Evolutionary conservation across 148 eudicot genomes (phyloP).

Genomic region (Tetragonia tetragonoides): DNA sequence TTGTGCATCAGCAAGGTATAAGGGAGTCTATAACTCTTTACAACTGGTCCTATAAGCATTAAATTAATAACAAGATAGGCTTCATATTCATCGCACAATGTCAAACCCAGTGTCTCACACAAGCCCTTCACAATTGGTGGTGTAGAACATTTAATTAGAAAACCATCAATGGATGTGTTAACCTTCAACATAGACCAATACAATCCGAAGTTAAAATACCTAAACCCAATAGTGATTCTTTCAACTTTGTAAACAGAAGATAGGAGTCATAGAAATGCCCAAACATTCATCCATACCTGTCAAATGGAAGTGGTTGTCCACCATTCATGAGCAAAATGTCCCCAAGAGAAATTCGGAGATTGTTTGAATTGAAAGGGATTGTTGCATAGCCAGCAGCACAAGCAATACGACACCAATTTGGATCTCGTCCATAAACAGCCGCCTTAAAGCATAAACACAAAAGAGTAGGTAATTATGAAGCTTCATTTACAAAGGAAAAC

Average conservation of each 20-base stretch:
- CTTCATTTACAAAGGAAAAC: slow-evolving; percentile 12
- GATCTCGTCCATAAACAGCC: slow-evolving; percentile 97
- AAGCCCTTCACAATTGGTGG: neutral
- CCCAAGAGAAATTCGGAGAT: slow-evolving; percentile 82
- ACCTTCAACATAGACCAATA: neutral
- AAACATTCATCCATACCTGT: slow-evolving; percentile 45
- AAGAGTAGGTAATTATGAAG: slow-evolving; percentile 8
- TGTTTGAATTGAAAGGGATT: slow-evolving; percentile 56
- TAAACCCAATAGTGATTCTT: neutral
- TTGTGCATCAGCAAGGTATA: neutral
- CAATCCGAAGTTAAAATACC: neutral
- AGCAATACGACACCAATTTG: slow-evolving; percentile 99
- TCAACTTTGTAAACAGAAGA: neutral
- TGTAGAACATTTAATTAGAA: neutral
- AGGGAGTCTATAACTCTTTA: neutral
- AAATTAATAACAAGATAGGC: neutral
- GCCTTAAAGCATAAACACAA: slow-evolving; percentile 47
- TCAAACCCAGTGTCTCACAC: neutral
- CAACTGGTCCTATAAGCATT: too few species aligned
- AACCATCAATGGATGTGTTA: neutral
- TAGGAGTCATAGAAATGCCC: neutral
- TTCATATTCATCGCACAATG: neutral
- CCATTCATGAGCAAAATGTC: slow-evolving; percentile 79
- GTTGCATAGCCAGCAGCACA: slow-evolving; percentile 99
- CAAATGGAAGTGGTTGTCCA: slow-evolving; percentile 89